phyloP scores from a whole-genome alignment of 371 early-diverging fungal genomes.

The Mucor piriformis region DNA sequence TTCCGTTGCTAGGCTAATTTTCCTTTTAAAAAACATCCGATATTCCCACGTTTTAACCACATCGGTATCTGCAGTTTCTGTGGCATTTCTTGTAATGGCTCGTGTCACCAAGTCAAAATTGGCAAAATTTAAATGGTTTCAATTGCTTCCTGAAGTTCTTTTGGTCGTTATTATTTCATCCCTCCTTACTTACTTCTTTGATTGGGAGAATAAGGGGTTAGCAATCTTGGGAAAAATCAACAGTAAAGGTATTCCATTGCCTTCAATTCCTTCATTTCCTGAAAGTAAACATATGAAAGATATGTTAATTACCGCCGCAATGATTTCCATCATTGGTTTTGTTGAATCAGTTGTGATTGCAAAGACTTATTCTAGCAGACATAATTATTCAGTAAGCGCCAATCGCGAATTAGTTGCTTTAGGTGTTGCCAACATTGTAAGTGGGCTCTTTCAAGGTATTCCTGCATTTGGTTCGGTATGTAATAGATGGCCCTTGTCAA shows the following conservation, averaged over 20 bases:
- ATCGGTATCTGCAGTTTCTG: conserved; percentile 65
- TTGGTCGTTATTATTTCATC: conserved; percentile 78
- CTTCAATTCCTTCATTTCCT: conserved; percentile 65
- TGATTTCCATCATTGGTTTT: conserved; percentile 92
- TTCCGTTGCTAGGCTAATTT: conserved; percentile 71
- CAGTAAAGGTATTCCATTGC: conserved; percentile 58
- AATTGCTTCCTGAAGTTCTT: conserved; percentile 87
- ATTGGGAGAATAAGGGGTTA: conserved; percentile 74
- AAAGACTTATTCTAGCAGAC: conserved; percentile 84
- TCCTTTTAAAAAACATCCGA: conserved; percentile 57
- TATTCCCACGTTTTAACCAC: conserved; percentile 70
- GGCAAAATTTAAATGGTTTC: conserved; percentile 54
- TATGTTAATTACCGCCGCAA: conserved; percentile 58
- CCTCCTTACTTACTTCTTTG: conserved; percentile 60
- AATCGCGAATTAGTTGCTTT: conserved; percentile 95
- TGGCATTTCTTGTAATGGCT: conserved; percentile 65
- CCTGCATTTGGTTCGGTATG: conserved; percentile 88
- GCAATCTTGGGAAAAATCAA: conserved; percentile 75
- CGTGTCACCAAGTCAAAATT: conserved; percentile 62
- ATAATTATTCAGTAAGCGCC: conserved; percentile 87
- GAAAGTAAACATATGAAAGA: conserved; percentile 64
- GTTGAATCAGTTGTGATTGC: conserved; percentile 93
- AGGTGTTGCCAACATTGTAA: conserved; percentile 82
- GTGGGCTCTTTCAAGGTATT: conserved; percentile 82
- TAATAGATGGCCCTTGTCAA: background rate